phyloP scores from a whole-genome alignment of 164 flowering plant genomes.

The Aristolochia californica region DNA sequence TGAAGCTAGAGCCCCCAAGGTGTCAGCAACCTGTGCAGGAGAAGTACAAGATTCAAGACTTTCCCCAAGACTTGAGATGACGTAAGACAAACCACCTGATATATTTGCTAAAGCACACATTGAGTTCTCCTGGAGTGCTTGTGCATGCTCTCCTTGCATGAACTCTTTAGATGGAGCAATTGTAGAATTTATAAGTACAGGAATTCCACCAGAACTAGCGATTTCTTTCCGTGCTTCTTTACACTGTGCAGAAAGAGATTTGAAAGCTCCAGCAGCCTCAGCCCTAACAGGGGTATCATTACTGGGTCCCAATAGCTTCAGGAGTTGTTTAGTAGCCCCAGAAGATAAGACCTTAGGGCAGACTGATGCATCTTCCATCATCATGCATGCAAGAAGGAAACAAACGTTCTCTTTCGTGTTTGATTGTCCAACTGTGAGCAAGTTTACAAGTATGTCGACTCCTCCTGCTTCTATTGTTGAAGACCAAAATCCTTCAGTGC shows the following conservation, averaged over 20 bases:
- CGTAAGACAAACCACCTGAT: constrained; percentile 94
- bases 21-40: constrained; percentile 86
- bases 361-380: constrained; percentile 88
- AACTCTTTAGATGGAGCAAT: constrained; percentile 99
- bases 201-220: constrained; percentile 78
- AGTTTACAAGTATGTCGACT: constrained; percentile 78
- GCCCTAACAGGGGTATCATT: constrained; percentile 91
- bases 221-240: constrained; percentile 84
- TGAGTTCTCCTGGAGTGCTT: constrained; percentile 95
- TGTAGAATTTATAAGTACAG: constrained; percentile 94
- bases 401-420: constrained; percentile 88
- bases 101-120: constrained; percentile 99
- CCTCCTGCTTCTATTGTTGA: constrained; percentile 84
- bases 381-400: constrained; percentile 86
- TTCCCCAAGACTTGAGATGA: constrained; percentile 94
- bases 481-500: constrained; percentile 85
- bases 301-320: constrained; percentile 68
- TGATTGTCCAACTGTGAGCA: constrained; percentile 59
- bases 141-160: constrained; percentile 98
- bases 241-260: constrained; percentile 89
- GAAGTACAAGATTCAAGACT: constrained; percentile 95
- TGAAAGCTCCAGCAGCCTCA: constrained; percentile 93
- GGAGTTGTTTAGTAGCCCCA: constrained; percentile 75
- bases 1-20: constrained; percentile 97
- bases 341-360: constrained; percentile 72